These are phyloP conservation scores for Fusarium anguioides DNA, from an alignment of 2,329 filamentous ascomycete genomes.

Conservation along the genomic window DNA sequence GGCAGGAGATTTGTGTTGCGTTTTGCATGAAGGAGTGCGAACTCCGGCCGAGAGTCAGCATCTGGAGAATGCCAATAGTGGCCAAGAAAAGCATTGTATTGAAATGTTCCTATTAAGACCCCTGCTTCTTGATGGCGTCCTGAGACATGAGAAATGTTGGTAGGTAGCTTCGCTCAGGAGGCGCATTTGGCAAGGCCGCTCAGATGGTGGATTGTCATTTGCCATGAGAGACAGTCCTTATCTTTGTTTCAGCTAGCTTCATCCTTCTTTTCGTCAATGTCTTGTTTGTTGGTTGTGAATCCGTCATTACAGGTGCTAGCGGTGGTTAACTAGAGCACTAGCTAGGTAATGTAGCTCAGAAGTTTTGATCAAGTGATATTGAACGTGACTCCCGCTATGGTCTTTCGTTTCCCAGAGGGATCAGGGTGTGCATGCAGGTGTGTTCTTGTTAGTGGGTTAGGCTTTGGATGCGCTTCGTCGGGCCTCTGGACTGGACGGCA, in stretches of 20 bases:
- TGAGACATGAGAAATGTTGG: constrained; percentile 35
- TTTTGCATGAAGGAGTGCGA: neutral
- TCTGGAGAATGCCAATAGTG: constrained; percentile 11
- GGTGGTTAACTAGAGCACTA: constrained; percentile 33
- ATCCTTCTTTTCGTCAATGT: constrained; percentile 21
- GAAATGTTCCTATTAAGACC: constrained; percentile 10
- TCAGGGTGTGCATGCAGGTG: constrained; percentile 20
- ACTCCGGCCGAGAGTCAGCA: neutral
- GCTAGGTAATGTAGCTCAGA: constrained; percentile 22
- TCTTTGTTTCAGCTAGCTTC: constrained; percentile 27
- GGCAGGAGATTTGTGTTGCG: neutral
- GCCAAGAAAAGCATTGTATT: constrained; percentile 3
- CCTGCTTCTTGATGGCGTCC: constrained; percentile 26
- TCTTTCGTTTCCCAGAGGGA: neutral
- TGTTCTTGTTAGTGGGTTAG: constrained; percentile 4
- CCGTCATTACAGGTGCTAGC: constrained; percentile 14
- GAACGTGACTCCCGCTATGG: constrained; percentile 20
- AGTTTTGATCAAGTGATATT: constrained; percentile 26
- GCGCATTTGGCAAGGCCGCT: constrained; percentile 22
- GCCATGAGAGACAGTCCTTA: constrained; percentile 20
- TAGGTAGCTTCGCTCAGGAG: constrained; percentile 7
- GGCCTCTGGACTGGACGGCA: constrained; percentile 7
- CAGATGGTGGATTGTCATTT: constrained; percentile 15
- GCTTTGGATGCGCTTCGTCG: constrained; percentile 4
- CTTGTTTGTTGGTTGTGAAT: constrained; percentile 32